Conservation (phyloP, 257 asterid genomes). For the Avicennia marina region DNA sequence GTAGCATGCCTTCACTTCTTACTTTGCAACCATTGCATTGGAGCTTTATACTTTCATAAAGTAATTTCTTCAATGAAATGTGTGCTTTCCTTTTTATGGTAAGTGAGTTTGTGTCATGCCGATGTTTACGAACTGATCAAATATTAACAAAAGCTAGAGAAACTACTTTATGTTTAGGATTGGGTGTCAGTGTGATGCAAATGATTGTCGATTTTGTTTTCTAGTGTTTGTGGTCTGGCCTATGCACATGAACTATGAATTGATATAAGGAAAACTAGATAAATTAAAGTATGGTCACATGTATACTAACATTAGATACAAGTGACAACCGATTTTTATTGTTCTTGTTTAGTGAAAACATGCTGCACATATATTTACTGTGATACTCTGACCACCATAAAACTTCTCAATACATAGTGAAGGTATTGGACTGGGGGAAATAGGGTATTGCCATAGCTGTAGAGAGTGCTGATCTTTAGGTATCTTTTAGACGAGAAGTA, state of each 20-base stretch:
- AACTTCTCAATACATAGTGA: conserved; percentile 34
- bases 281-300: neutral
- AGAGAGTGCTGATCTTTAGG: conserved; percentile 48
- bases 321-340: neutral
- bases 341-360: neutral
- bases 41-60: too few relatives aligned
- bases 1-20: too few relatives aligned
- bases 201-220: neutral
- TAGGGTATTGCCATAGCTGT: conserved; percentile 57
- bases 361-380: neutral
- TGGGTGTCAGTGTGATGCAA: too few relatives aligned
- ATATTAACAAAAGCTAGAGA: too few relatives aligned
- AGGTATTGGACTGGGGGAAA: conserved; percentile 74
- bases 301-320: neutral
- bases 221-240: neutral
- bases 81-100: neutral
- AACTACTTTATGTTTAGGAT: too few relatives aligned
- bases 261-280: neutral
- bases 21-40: too few relatives aligned
- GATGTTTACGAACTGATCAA: neutral
- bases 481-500: conserved; percentile 56
- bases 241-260: neutral
- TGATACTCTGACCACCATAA: conserved; percentile 1
- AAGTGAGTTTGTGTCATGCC: neutral
- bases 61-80: neutral